Conservation (phyloP, 2,329 filamentous ascomycete species). For the Anthostomella pinea region DNA sequence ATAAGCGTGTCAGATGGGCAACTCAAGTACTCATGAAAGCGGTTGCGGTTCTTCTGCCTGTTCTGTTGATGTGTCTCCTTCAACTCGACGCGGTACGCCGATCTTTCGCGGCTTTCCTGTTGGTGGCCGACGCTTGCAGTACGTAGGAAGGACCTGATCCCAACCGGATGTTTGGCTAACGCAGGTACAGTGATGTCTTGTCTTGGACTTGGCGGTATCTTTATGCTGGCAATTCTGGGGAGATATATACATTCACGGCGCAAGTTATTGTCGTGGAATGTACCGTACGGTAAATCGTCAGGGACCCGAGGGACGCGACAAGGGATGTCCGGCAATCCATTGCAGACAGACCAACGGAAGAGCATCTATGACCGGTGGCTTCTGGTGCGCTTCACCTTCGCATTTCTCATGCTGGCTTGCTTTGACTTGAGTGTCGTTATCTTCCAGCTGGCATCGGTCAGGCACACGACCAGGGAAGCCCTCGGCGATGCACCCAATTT, state of each 20-base stretch:
- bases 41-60: conserved; percentile 1
- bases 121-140: conserved; percentile 4
- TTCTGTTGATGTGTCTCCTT: conserved; percentile 1
- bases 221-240: conserved; percentile 34
- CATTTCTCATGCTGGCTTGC: conserved; percentile 30
- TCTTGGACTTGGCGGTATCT: conserved; percentile 29
- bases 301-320: conserved; percentile 21
- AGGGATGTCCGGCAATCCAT: conserved; percentile 5
- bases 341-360: conserved; percentile 11
- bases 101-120: not conserved
- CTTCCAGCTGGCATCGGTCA: conserved; percentile 1
- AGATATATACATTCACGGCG: conserved; percentile 37
- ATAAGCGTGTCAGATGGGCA: not conserved
- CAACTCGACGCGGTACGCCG: conserved; percentile 1
- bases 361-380: conserved; percentile 37
- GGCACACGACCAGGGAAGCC: not conserved
- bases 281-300: conserved; percentile 12
- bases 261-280: conserved; percentile 25
- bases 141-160: not conserved
- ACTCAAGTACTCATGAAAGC: not conserved
- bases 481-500: conserved; percentile 21
- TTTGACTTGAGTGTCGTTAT: conserved; percentile 1
- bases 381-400: conserved; percentile 35
- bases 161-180: not conserved
- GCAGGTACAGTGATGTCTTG: conserved; percentile 31